Percentiles rank a stretch among this genome's conserved stretches.
These are phyloP conservation scores for Saccharum officinarum DNA, from an alignment of 176 grass and related monocot genomes.

Conservation along the genomic window DNA sequence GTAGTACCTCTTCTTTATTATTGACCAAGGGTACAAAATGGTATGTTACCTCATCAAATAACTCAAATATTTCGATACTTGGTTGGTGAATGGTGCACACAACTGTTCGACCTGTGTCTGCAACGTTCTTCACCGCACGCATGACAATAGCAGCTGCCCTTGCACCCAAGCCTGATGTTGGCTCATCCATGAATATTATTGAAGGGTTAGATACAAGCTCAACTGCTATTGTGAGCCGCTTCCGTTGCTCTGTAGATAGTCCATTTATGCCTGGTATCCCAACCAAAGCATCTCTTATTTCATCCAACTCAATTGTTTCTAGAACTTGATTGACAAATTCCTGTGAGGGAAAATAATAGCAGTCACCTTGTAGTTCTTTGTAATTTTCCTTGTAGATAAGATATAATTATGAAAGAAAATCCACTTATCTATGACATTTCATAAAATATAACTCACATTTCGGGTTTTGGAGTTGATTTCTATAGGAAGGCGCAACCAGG, in stretches of 20 bases:
- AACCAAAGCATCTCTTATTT: slow-evolving; percentile 63
- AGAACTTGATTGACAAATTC: slow-evolving; percentile 78
- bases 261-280: slow-evolving; percentile 60
- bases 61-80: slow-evolving; percentile 77
- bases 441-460: slow-evolving; percentile 47
- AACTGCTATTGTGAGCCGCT: slow-evolving; percentile 67
- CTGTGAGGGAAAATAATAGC: slow-evolving; percentile 23
- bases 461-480: slow-evolving; percentile 57
- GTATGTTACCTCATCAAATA: slow-evolving; percentile 69
- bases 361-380: background rate
- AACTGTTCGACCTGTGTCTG: slow-evolving; percentile 72
- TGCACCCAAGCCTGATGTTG: slow-evolving; percentile 72
- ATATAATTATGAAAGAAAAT: background rate
- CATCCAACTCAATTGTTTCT: slow-evolving; percentile 77
- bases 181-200: slow-evolving; percentile 85
- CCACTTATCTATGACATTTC: background rate
- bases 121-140: slow-evolving; percentile 71
- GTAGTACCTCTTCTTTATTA: background rate
- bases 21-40: background rate
- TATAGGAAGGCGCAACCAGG: slow-evolving; percentile 66
- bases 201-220: slow-evolving; percentile 84
- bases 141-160: slow-evolving; percentile 72
- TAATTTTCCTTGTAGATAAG: background rate
- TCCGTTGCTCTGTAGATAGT: slow-evolving; percentile 69
- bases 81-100: slow-evolving; percentile 88